Evolutionary conservation across 1,284 basidiomycete species (phyloP), one percentile per base, ranked within the genome.

Genomic region (Leccinum solheimii): DNA sequence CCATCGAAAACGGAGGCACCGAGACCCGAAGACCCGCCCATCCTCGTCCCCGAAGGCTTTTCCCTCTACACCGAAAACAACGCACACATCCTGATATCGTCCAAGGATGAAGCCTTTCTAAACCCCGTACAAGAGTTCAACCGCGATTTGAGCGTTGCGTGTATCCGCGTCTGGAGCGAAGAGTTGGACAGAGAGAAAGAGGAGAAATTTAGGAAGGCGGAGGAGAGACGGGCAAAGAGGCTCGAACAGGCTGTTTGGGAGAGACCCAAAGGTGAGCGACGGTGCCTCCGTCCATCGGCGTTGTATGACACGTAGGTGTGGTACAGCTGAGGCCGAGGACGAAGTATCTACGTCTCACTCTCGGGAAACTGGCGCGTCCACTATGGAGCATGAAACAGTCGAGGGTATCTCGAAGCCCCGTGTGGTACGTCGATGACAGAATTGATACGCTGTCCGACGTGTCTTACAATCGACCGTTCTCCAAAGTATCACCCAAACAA

Each of bases 111-210:
- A 64, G 91, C 94, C 1, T 99, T 99, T 77, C 80, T 99, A 62
- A 99, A 99, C 73, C 97, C 97, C 2, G 92, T 98, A 7, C 97
- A 99, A 72, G 95, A 99, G 76, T 99, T 98, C 82, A 99, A 99
- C 77, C 85, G 97, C 50, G 97, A 99, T 77, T 77, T 95, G 58
- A 95, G 92, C 66, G 90, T 97, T 38, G 91, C 95, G 7, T 91
- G 90, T 64, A 98, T 99, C 63, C 82, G 85, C 16, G 85, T 88
- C 1, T 97, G 94, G 94, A 87, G 88, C 63, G 88, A 95, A 68
- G 81, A 88, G 50, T 70, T 88, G 64, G 86, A 94, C 72, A 83
- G 79, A 66, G 80, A 83, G 63, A 90, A 90, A 75, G 82, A 86
- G 72, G 80, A 78, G 64, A 84, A 82, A 69, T 90, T 86, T 82